Evolutionary conservation across 2,329 filamentous ascomycete species (phyloP).

Genomic region (Fusarium metavorans): DNA sequence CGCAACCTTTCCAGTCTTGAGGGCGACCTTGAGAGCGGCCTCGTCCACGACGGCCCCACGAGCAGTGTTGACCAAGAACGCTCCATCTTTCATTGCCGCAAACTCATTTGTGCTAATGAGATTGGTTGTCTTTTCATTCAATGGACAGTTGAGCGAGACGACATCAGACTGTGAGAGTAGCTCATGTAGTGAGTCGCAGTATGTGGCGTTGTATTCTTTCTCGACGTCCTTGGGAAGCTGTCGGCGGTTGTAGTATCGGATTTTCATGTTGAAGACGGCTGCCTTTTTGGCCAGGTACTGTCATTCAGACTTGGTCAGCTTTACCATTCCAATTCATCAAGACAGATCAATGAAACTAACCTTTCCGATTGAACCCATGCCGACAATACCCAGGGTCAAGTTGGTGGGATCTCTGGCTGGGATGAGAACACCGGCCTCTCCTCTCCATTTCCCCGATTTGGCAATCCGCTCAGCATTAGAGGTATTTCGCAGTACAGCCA

Average conservation of each 20-base stretch:
- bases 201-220: constrained; percentile 48
- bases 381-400: constrained; percentile 58
- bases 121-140: constrained; percentile 53
- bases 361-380: constrained; percentile 58
- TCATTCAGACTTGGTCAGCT: neutral
- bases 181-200: constrained; percentile 50
- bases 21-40: constrained; percentile 55
- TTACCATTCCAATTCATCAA: neutral
- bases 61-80: constrained; percentile 61
- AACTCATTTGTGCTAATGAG: constrained; percentile 55
- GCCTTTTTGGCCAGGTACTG: constrained; percentile 55
- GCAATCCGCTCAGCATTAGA: constrained; percentile 52
- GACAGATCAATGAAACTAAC: neutral
- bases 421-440: constrained; percentile 34
- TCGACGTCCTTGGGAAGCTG: constrained; percentile 50
- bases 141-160: constrained; percentile 51
- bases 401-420: constrained; percentile 55
- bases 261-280: constrained; percentile 54
- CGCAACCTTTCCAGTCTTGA: constrained; percentile 57
- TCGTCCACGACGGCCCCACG: constrained; percentile 62
- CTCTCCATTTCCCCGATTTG: constrained; percentile 52
- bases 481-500: constrained; percentile 57
- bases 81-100: constrained; percentile 58
- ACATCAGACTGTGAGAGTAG: constrained; percentile 55
- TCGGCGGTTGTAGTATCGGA: constrained; percentile 55